Base-by-base conservation (phyloP, 257 asterid genomes). In the Mentha longifolia region DNA sequence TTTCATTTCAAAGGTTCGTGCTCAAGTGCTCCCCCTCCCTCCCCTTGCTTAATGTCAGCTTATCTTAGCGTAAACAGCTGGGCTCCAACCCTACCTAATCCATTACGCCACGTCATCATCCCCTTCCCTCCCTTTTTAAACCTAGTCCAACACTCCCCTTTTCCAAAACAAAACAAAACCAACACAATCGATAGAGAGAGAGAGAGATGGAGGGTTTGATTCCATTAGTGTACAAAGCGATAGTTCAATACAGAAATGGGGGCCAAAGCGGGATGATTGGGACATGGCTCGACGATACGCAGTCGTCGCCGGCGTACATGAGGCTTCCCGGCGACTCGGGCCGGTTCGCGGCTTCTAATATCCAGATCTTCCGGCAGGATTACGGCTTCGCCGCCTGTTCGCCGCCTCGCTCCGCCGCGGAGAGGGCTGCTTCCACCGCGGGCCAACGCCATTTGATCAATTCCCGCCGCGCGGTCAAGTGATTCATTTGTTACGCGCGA, bases 291-390 rank as follows among this genome's bases (percentile, higher is more conserved):
- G 72, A 76, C 33, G 96, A 89, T 8, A 78, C 97, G 6, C 83
- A 84, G 1, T 80, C 88, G 1, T 80, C 88, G 0, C 70, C 86
- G 41, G 75, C 85, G 2, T 92, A 92, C 78, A 75, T 79, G 77
- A 77, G 89, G 76, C 89, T 92, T 68, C 89, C 98, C 0, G 92
- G 96, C 15, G 96, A 82, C 75, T 90, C 96, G 1, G 96, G 95
- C 1, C 82, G 92, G 70, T 86, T 83, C 41, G 68, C 79, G 6
- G 20, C 74, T 16, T 60, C 91, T 0, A 90, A 87, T 17, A 45
- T 78, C 55, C 77, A 83, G 57, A 17, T 80, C 59, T 81, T 83
- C 80, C 79, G 78, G 60, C 80, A 85, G 0, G 94, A 88, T 28
- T 74, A 56, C 30, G 79, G 83, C 68, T 82, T 84, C 69, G 31